Percentiles rank a stretch among this genome's conserved stretches.
Conservation (phyloP, 1,284 basidiomycete species). For the Sanghuangporus weigelae region DNA sequence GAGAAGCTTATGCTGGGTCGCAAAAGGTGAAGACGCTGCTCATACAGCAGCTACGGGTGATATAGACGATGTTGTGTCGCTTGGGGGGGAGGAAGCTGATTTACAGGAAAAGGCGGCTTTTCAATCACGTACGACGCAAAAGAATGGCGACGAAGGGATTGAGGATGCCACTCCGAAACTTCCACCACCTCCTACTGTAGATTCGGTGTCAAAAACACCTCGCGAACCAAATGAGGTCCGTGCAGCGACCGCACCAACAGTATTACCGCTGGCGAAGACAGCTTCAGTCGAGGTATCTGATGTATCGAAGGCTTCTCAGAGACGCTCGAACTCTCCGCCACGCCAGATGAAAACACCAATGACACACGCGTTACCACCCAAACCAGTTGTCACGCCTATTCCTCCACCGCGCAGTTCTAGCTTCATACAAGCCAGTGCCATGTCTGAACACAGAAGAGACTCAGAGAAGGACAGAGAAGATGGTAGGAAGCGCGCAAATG, state of each 20-base stretch:
- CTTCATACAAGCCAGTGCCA: constrained; percentile 53
- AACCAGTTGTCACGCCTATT: constrained; percentile 52
- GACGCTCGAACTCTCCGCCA: constrained; percentile 26
- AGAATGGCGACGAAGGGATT: constrained; percentile 12
- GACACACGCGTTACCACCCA: constrained; percentile 65
- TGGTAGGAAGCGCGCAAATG: constrained; percentile 21
- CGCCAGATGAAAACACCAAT: constrained; percentile 24
- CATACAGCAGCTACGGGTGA: constrained; percentile 35
- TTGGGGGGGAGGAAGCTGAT: constrained; percentile 68
- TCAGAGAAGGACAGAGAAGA: constrained; percentile 3
- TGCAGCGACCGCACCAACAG: neutral
- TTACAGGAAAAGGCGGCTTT: constrained; percentile 33
- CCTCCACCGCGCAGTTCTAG: constrained; percentile 30
- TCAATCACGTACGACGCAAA: constrained; percentile 26
- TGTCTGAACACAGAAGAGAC: constrained; percentile 39
- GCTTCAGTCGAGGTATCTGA: constrained; percentile 1
- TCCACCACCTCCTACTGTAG: neutral
- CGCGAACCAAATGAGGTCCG: constrained; percentile 1
- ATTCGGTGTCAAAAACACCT: neutral
- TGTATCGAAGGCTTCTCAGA: constrained; percentile 21
- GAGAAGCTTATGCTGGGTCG: neutral
- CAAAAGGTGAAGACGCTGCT: constrained; percentile 19
- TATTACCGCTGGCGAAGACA: neutral
- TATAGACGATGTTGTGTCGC: constrained; percentile 62
- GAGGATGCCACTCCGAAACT: constrained; percentile 3